Evolutionary conservation across 495 filamentous ascomycete genomes (phyloP), one percentile per base, ranked within the genome.

Genomic region (Tuber brumale): DNA sequence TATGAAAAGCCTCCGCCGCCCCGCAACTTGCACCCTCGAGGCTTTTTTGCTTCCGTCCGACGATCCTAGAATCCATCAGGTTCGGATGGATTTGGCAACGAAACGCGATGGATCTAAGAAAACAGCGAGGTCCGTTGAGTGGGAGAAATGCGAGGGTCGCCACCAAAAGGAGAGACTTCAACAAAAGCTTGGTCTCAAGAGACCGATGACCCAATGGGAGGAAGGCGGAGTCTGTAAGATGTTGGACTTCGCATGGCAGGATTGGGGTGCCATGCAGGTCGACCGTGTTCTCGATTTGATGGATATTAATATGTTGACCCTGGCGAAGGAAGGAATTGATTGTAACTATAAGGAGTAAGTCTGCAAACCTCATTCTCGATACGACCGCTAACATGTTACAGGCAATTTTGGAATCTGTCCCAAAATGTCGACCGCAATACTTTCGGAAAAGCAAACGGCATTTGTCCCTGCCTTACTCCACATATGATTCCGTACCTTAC

Each of bases 381-480:
- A 61, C 43, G 71, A 70, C 73, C 27, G 51, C 70, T 79, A 41
- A 76, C 46, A 3, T 41, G 23, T 44, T 69, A 18, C 75, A 89
- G 88, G 75, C 85, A 86, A 35, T 86, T 87, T 73, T 86, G 88
- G 72, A 92, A 97, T 71, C 82, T 93, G 2, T 93, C 92, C 27
- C 93, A 97, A 81, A 94, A 94, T 76, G 85, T 92, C 27, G 91
- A 92, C 77, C 87, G 91, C 27, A 85, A 85, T 45, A 84, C 80
- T 6, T 87, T 90, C 74, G 79, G 82, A 39, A 85, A 85, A 6
- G 84, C 85, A 0, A 84, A 83, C 70, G 93, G 93, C 0, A 87
- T 94, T 27, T 85, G 87, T 4, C 87, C 88, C 0, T 95, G 93
- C 80, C 84, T 95, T 44, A 95, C 92, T 0, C 93, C 93, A 2